A percentile compares a stretch with the other conserved stretches of the same genome.
phyloP scores from a whole-genome alignment of 352 stramenopile genomes.

The Globisporangium orthogonon region DNA sequence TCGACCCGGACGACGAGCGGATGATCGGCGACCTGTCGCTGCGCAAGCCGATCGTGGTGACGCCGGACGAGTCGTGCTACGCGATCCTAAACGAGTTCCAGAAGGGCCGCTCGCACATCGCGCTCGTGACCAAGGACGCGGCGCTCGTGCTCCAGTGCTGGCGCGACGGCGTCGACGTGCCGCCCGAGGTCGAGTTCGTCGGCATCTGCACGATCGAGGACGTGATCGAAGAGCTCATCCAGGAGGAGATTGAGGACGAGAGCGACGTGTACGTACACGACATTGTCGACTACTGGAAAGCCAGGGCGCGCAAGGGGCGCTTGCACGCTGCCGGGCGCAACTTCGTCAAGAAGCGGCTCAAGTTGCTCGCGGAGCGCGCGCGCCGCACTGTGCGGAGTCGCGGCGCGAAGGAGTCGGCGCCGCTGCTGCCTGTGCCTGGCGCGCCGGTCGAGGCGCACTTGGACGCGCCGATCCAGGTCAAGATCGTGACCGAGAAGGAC shows the following conservation, averaged over 20 bases:
- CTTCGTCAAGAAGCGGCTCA: conserved; percentile 48
- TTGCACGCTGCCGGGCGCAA: conserved; percentile 23
- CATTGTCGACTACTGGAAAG: conserved; percentile 52
- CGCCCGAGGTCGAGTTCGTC: conserved; percentile 47
- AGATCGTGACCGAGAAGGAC: conserved; percentile 25
- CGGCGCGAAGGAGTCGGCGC: conserved; percentile 3
- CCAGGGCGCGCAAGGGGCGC: conserved; percentile 27
- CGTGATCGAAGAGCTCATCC: conserved; percentile 87
- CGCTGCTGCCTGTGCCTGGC: neutral
- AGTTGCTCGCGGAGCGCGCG: conserved; percentile 43
- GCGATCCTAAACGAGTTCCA: conserved; percentile 91
- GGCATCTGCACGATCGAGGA: conserved; percentile 91
- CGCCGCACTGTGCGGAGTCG: conserved; percentile 36
- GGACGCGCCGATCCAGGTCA: conserved; percentile 26
- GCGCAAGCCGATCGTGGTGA: conserved; percentile 75
- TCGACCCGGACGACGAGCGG: conserved; percentile 74
- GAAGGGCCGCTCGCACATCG: conserved; percentile 79
- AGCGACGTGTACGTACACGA: conserved; percentile 61
- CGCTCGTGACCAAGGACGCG: conserved; percentile 61
- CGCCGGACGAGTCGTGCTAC: conserved; percentile 77
- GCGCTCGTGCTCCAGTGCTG: conserved; percentile 46
- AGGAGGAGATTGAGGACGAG: conserved; percentile 90
- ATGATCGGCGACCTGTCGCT: conserved; percentile 59
- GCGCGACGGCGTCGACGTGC: conserved; percentile 34
- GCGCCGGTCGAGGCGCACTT: conserved; percentile 5